Conservation (phyloP, 2,329 filamentous ascomycete genomes). For the Sporothrix pseudoabietina region DNA sequence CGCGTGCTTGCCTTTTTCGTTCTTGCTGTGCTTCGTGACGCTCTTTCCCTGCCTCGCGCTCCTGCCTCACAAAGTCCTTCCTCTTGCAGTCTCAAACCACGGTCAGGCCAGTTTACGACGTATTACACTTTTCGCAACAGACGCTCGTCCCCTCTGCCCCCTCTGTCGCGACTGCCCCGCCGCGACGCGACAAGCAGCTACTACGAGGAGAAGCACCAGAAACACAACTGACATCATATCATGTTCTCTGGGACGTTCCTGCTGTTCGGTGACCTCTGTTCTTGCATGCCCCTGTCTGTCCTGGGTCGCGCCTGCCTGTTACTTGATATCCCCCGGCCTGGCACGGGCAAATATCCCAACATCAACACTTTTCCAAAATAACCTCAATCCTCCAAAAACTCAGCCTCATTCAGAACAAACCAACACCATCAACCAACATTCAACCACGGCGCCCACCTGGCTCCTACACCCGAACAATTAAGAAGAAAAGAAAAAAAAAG, state of each 20-base stretch:
- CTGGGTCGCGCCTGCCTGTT: neutral
- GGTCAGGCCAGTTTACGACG: neutral
- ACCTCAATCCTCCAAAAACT: neutral
- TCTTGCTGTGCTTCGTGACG: neutral
- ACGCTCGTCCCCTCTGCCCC: neutral
- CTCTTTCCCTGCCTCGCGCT: conserved; percentile 5
- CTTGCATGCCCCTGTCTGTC: neutral
- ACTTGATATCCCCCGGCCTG: no score
- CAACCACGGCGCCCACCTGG: neutral
- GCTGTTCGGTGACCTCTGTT: neutral
- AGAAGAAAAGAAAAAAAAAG: neutral
- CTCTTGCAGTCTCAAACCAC: conserved; percentile 18
- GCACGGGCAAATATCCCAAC: neutral
- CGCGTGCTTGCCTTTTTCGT: conserved; percentile 4
- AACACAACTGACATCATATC: conserved; percentile 14
- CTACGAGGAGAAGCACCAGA: neutral
- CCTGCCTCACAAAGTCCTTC: neutral
- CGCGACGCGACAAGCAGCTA: neutral
- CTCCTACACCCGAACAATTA: neutral
- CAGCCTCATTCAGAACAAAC: neutral
- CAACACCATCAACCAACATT: neutral
- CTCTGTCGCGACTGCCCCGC: conserved; percentile 6
- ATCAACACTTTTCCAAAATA: neutral
- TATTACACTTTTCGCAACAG: conserved; percentile 7
- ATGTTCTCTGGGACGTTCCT: neutral